Evolutionary conservation across 345 rosid species (phyloP), one percentile per base, ranked within the genome.

Genomic region (Brassica juncea): DNA sequence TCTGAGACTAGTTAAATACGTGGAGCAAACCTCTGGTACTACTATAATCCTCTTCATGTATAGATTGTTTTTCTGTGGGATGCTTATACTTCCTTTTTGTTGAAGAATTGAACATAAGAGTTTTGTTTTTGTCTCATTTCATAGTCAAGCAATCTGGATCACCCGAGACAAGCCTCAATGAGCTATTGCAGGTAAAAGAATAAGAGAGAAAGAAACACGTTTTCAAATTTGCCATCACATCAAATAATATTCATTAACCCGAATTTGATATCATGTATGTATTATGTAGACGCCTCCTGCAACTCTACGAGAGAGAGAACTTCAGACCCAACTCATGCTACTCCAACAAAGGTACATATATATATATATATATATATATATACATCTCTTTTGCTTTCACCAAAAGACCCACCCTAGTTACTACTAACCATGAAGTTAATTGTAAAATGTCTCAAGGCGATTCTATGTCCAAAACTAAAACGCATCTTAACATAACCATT

Each of bases 11-110:
- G 88, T 94, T 70, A 94, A 89, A 78, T 79, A 76, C 77, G 75
- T 88, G 82, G 99, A 92, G 88, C 94, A 88, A 87, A 79, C 73
- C 66, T 89, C 90, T 77, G 97, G 99, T 94, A 91, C 74, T 94
- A 91, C 74, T 66, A 62, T 80, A 68, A 58, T 31, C 55, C 42
- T 39, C 5, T 44, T 64, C 57, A 15, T 73, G 37, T 66, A 5
- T 5, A 12, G 8, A 68, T 19, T 77, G 4, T 15, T 55, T 65
- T 19, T 62, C 19, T 11, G 4, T 25, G 35, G 12, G 65, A 31
- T 64, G n/a, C 55, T 31, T 80, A 39, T 12, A 31, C 28, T 15
- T 6, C 21, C 16, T 15, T 72, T 1, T 21, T 27, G 15, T 23
- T 52, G 55, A 37, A 58, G 9, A 78, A 54, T 7, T 54, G 10